Percentiles rank a stretch among this genome's conserved stretches.
Conservation (phyloP, 805 yeast genomes). For the Wickerhamia fluorescens region DNA sequence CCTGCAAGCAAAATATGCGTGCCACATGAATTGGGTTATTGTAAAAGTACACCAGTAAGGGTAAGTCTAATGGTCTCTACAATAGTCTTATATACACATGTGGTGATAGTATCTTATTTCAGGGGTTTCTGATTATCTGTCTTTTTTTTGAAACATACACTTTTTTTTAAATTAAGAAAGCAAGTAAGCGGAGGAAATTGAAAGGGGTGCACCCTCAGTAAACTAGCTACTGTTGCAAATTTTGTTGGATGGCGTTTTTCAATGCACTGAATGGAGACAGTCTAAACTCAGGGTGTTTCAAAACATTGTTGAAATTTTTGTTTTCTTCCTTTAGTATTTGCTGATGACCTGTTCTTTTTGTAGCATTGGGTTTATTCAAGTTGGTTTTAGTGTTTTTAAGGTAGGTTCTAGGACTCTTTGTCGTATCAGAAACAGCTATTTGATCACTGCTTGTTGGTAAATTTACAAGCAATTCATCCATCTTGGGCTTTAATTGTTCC, state of each 20-base stretch:
- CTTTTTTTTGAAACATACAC: too few relatives aligned
- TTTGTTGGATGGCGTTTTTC: conserved; percentile 40
- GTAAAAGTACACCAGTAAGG: too few relatives aligned
- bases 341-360: conserved; percentile 32
- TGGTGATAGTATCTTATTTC: too few relatives aligned
- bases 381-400: conserved; percentile 17
- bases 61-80: too few relatives aligned
- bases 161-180: too few relatives aligned
- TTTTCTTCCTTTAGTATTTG: conserved; percentile 52
- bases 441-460: conserved; percentile 20
- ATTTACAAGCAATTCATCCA: conserved; percentile 54
- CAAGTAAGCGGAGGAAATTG: too few relatives aligned
- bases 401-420: conserved; percentile 7
- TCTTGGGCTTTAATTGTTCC: conserved; percentile 59
- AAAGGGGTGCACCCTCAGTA: too few relatives aligned
- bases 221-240: too few relatives aligned
- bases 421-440: conserved; percentile 13
- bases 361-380: conserved; percentile 46
- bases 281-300: conserved; percentile 49
- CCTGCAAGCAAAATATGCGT: too few relatives aligned
- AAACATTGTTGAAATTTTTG: conserved; percentile 49
- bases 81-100: too few relatives aligned
- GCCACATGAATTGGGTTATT: too few relatives aligned
- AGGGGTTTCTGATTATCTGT: too few relatives aligned
- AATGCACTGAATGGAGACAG: conserved; percentile 59